A percentile compares a stretch with the other conserved stretches of the same genome.
phyloP scores from a whole-genome alignment of 139 green algal species.

The Closterium sp. region DNA sequence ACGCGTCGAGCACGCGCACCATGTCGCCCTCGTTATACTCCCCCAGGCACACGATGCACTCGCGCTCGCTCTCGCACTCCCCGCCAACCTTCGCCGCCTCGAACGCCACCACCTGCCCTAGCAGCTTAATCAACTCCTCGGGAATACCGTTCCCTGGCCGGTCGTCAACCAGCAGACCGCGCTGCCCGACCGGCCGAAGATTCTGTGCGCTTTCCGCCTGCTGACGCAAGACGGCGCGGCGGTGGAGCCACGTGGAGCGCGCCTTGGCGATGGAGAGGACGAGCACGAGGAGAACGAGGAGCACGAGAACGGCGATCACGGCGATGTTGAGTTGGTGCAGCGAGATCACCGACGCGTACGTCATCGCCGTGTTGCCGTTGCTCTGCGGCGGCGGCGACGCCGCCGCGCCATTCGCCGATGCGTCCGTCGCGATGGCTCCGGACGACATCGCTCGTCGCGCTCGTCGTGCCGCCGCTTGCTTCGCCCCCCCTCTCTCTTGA shows the following conservation, averaged over 20 bases:
- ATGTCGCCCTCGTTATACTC: slow-evolving; percentile 18
- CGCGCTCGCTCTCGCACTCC: slow-evolving; percentile 20
- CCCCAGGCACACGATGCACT: slow-evolving; percentile 28
- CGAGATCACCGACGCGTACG: neutral
- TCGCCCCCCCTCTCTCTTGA: neutral
- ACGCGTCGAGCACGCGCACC: slow-evolving; percentile 10
- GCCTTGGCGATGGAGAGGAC: slow-evolving; percentile 9
- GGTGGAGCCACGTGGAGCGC: slow-evolving; percentile 3
- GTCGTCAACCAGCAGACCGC: neutral
- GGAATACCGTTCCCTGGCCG: neutral
- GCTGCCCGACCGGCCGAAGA: neutral
- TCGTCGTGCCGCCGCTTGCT: neutral
- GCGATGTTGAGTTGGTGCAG: slow-evolving; percentile 4
- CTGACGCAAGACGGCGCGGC: neutral
- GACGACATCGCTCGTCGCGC: neutral
- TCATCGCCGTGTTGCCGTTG: neutral
- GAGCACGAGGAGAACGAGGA: slow-evolving; percentile 11
- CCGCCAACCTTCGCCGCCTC: neutral
- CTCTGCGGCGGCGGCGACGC: neutral
- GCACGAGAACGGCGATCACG: slow-evolving; percentile 15
- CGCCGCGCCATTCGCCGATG: neutral
- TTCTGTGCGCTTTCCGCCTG: neutral
- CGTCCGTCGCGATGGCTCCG: neutral
- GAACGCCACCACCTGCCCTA: slow-evolving; percentile 3
- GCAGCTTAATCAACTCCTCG: slow-evolving; percentile 6